These are phyloP conservation scores for Rubroboletus satanas DNA, from an alignment of 768 basidiomycete genomes.

Conservation along the genomic window DNA sequence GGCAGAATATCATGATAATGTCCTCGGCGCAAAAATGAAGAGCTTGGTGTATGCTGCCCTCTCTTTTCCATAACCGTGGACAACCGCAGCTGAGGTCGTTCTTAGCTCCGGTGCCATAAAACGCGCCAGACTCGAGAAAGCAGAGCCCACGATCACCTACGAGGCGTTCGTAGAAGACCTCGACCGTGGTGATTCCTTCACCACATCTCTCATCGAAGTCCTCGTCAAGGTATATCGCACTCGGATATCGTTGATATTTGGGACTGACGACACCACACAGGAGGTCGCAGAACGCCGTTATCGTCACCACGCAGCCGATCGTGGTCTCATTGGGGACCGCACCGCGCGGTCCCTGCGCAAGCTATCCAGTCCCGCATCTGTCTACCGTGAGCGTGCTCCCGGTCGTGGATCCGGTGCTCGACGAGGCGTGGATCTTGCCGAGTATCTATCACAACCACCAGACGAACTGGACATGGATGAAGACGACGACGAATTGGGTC, in stretches of 20 bases:
- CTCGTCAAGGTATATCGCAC: conserved; percentile 65
- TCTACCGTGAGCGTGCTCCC: conserved; percentile 47
- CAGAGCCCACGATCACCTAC: conserved; percentile 63
- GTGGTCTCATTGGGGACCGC: conserved; percentile 57
- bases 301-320: conserved; percentile 51
- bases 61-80: neutral
- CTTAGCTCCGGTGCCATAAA: conserved; percentile 68
- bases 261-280: conserved; percentile 34
- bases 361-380: conserved; percentile 49
- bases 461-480: conserved; percentile 60
- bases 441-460: conserved; percentile 50
- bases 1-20: conserved; percentile 65
- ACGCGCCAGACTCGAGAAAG: conserved; percentile 61
- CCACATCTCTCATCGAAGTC: conserved; percentile 67
- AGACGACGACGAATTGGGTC: conserved; percentile 62
- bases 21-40: conserved; percentile 71
- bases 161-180: conserved; percentile 74
- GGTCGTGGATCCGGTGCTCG: conserved; percentile 35
- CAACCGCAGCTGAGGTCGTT: neutral
- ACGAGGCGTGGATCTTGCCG: conserved; percentile 40
- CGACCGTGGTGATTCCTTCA: conserved; percentile 78
- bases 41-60: conserved; percentile 60
- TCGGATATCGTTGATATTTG: neutral
- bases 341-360: conserved; percentile 61
- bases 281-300: conserved; percentile 72